Evolutionary conservation across 23 red algal species (phyloP), one percentile per base, ranked within the genome.

Genomic region (Agarophyton chilense): DNA sequence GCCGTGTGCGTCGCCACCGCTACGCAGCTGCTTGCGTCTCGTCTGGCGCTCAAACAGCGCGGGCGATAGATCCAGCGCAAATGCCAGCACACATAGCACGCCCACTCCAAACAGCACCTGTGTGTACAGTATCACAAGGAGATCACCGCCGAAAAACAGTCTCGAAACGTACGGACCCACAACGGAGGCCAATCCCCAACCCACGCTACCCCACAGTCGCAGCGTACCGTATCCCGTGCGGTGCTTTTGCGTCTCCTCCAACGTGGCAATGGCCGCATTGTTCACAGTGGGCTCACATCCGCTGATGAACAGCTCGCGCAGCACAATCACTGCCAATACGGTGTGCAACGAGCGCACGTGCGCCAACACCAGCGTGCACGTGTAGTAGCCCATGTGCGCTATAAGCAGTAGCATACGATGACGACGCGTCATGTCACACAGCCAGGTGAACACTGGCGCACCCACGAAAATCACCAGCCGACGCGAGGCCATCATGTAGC

Each of bases 201-300:
- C 82, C 0, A 87, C 13, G 47, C 28, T 41, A 10, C 82, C 82
- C 40, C 64, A 87, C 63, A 71, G 54, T 13, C 82, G 60, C 44
- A 87, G 46, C 35, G 22, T 14, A 31, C 82, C 82, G 45, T 73
- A 87, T 26, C 64, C 64, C 0, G 79, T 31, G 47, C 36, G 39
- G 3, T 33, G 82, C 4, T 32, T 14, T n/a, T 67, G 28, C 26
- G 54, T 0, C 6, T 72, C 44, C 10, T 35, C 28, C 58, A 87
- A 64, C 46, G 25, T 56, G 3, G 82, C 82, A 11, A 87, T 10
- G 5, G 82, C 45, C 10, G 82, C 82, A 8, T 74, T 87, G 54
- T 87, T 61, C 28, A 87, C 40, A 12, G 82, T 64, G 50, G 82
- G 82, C 64, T 87, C 82, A 26, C 82, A 87, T 5, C 58, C 82